Evolutionary conservation across 2,329 filamentous ascomycete genomes (phyloP).

Genomic region (Fusarium anguioides): DNA sequence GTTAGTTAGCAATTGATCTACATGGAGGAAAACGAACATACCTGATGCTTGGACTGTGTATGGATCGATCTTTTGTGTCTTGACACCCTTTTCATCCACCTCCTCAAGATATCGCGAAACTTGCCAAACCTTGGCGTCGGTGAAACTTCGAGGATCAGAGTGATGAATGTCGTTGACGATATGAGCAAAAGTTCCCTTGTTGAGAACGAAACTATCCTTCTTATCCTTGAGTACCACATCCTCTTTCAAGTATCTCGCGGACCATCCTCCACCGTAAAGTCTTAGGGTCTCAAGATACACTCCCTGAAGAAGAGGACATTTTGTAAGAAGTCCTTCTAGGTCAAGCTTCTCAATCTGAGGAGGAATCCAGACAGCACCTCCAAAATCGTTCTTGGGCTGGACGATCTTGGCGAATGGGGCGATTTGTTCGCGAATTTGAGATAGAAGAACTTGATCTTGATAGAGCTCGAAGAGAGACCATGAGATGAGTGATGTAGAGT

Average conservation of each 20-base stretch:
- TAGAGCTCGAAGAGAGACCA: slow-evolving; percentile 58
- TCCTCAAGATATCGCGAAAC: slow-evolving; percentile 49
- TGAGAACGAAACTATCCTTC: slow-evolving; percentile 46
- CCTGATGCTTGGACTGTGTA: slow-evolving; percentile 50
- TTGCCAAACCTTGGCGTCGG: slow-evolving; percentile 52
- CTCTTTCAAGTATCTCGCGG: slow-evolving; percentile 47
- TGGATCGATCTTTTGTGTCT: slow-evolving; percentile 35
- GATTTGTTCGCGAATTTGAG: slow-evolving; percentile 54
- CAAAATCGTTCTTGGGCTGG: slow-evolving; percentile 52
- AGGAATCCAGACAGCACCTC: slow-evolving; percentile 51
- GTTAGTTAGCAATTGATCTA: slow-evolving; percentile 20
- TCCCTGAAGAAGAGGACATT: slow-evolving; percentile 54
- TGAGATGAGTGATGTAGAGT: slow-evolving; percentile 51
- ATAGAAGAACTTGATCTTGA: slow-evolving; percentile 52
- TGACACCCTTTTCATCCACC: slow-evolving; percentile 41
- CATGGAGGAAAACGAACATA: slow-evolving; percentile 30
- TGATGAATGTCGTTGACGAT: slow-evolving; percentile 50
- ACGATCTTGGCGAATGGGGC: slow-evolving; percentile 47
- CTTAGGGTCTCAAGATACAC: slow-evolving; percentile 56
- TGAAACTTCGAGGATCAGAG: slow-evolving; percentile 49
- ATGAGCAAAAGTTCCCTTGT: slow-evolving; percentile 52
- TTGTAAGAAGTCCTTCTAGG: slow-evolving; percentile 49
- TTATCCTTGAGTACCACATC: slow-evolving; percentile 49
- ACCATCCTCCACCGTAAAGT: slow-evolving; percentile 52
- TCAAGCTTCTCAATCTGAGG: slow-evolving; percentile 51